Evolutionary conservation across 768 basidiomycete genomes (phyloP).

Genomic region (Terana coerulea): DNA sequence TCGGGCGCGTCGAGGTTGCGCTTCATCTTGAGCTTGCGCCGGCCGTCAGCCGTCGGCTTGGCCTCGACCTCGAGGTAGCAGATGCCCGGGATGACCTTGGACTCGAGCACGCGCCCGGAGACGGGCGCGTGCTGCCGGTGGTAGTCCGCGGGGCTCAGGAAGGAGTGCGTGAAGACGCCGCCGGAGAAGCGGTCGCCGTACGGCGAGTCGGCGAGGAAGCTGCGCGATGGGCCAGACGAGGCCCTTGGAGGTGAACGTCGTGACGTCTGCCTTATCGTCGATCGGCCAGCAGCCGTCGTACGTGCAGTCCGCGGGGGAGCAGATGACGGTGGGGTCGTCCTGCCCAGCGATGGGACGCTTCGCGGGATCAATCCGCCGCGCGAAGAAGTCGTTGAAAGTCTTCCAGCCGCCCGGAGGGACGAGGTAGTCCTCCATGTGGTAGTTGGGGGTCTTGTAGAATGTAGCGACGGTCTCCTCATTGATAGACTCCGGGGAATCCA

Average conservation of each 20-base stretch:
- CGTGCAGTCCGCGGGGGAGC: constrained; percentile 13
- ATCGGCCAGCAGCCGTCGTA: constrained; percentile 16
- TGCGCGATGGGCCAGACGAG: constrained; percentile 17
- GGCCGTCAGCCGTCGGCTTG: background rate
- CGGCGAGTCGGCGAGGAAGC: constrained; percentile 14
- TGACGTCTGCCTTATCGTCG: constrained; percentile 6
- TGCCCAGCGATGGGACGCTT: constrained; percentile 9
- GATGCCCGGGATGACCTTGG: constrained; percentile 17
- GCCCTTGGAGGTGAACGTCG: constrained; percentile 14
- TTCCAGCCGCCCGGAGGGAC: constrained; percentile 12
- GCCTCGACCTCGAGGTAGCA: constrained; percentile 20
- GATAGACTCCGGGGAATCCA: constrained; percentile 16
- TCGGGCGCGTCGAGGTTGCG: constrained; percentile 15
- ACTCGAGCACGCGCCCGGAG: constrained; percentile 14
- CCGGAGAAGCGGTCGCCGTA: constrained; percentile 12
- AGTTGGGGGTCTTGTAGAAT: constrained; percentile 11
- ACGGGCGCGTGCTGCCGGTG: constrained; percentile 23
- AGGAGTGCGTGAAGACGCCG: constrained; percentile 16
- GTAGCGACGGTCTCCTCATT: constrained; percentile 7
- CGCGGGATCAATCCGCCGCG: constrained; percentile 12
- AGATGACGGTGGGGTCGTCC: constrained; percentile 8
- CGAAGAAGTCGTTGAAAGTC: constrained; percentile 22
- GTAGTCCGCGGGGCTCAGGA: constrained; percentile 19
- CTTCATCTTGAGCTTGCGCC: too few species aligned
- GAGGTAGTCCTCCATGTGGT: constrained; percentile 16